Percentiles rank a stretch among this genome's conserved stretches.
These are phyloP conservation scores for Bjerkandera adusta DNA, from an alignment of 1,284 basidiomycete genomes.

Conservation along the genomic window DNA sequence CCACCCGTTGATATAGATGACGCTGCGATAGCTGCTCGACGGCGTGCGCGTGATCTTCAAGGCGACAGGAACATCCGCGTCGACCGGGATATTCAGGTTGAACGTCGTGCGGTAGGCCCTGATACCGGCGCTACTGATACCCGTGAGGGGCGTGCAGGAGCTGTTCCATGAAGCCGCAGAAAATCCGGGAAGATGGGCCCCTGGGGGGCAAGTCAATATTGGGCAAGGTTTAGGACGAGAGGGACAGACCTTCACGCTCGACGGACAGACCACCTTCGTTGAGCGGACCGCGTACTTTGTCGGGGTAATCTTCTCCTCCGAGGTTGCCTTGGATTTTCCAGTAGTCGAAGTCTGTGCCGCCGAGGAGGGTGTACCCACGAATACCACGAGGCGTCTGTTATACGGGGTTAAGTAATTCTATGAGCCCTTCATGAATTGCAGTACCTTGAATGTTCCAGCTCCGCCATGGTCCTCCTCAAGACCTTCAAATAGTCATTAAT, in stretches of 20 bases:
- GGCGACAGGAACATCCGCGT: conserved; percentile 40
- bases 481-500: conserved; percentile 9
- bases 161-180: conserved; percentile 37
- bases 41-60: conserved; percentile 40
- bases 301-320: conserved; percentile 33
- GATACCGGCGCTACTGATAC: conserved; percentile 39
- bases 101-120: conserved; percentile 43
- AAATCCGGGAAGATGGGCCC: conserved; percentile 44
- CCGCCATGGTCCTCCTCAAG: conserved; percentile 24
- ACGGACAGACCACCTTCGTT: conserved; percentile 53
- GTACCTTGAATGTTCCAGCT: conserved; percentile 26
- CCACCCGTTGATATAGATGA: conserved; percentile 44
- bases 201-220: conserved; percentile 16
- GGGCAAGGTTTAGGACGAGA: not conserved
- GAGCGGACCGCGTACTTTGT: conserved; percentile 41
- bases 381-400: conserved; percentile 45
- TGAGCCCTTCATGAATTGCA: not conserved
- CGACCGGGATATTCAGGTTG: conserved; percentile 36
- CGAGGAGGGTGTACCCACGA: conserved; percentile 39
- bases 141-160: conserved; percentile 30
- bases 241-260: conserved; percentile 42
- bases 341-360: conserved; percentile 33
- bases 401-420: conserved; percentile 10
- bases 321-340: conserved; percentile 53
- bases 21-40: conserved; percentile 32